Percentiles rank a stretch among this genome's conserved stretches.
phyloP scores from a whole-genome alignment of 2,329 filamentous ascomycete species.

The Botrytis fragariae region DNA sequence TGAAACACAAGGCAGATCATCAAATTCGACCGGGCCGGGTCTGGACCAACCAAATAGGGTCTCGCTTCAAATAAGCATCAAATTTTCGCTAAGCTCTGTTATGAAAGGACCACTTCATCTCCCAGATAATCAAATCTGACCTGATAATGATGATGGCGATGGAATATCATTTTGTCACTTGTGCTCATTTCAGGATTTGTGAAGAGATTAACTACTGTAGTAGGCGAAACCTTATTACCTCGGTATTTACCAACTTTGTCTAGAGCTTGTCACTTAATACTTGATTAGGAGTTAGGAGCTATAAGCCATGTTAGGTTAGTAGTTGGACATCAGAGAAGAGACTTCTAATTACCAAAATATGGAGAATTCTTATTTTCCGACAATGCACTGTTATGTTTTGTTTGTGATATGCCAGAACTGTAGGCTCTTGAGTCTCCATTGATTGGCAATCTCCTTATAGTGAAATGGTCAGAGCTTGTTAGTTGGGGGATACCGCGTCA shows the following conservation, averaged over 20 bases:
- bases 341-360: conserved; percentile 4
- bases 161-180: not conserved
- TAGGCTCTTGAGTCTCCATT: conserved; percentile 6
- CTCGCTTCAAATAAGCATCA: conserved; percentile 20
- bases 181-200: conserved; percentile 9
- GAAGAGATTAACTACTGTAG: conserved; percentile 4
- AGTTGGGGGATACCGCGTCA: not conserved
- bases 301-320: not conserved
- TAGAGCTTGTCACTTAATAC: not conserved
- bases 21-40: conserved; percentile 17
- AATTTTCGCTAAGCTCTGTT: conserved; percentile 25
- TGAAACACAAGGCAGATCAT: conserved; percentile 27
- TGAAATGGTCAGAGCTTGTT: conserved; percentile 5
- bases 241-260: not conserved
- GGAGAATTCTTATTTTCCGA: conserved; percentile 6
- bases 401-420: not conserved
- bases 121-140: conserved; percentile 20
- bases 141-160: conserved; percentile 14
- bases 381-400: not conserved
- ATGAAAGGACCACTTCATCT: conserved; percentile 30
- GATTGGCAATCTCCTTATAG: conserved; percentile 8
- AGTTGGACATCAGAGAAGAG: not conserved
- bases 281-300: not conserved
- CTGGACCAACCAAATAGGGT: conserved; percentile 20
- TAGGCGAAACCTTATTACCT: conserved; percentile 1